phyloP scores from a whole-genome alignment of 1,139 yeast genomes.

The Yamadazyma diospyri region DNA sequence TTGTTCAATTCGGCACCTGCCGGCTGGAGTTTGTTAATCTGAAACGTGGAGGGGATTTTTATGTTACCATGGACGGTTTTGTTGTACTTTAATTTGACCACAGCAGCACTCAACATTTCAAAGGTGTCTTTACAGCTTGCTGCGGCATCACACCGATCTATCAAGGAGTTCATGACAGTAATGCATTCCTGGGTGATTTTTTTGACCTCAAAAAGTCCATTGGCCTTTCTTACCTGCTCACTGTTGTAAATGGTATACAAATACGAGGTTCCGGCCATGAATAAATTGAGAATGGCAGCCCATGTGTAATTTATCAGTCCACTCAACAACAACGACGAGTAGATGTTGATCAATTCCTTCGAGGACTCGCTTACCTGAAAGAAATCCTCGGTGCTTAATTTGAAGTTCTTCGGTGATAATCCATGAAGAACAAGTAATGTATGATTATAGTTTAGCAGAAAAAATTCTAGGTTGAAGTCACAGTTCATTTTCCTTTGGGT shows the following conservation, averaged over 20 bases:
- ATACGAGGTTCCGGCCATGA: conserved; percentile 86
- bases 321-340: conserved; percentile 51
- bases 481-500: conserved; percentile 64
- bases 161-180: conserved; percentile 56
- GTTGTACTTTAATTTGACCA: conserved; percentile 58
- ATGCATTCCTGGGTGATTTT: conserved; percentile 55
- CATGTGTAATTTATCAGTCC: conserved; percentile 79
- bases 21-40: conserved; percentile 25
- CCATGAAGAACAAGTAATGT: conserved; percentile 73
- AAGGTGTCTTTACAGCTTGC: conserved; percentile 66
- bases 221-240: conserved; percentile 45
- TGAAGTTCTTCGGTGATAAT: conserved; percentile 64
- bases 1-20: conserved; percentile 34
- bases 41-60: conserved; percentile 9
- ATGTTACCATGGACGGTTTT: conserved; percentile 30
- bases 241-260: conserved; percentile 73
- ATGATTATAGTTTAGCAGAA: conserved; percentile 74
- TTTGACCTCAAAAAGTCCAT: conserved; percentile 52
- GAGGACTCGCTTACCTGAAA: conserved; percentile 61
- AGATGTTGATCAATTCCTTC: conserved; percentile 61
- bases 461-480: conserved; percentile 65
- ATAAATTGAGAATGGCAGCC: conserved; percentile 88
- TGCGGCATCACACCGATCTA: conserved; percentile 79
- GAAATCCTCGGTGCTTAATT: conserved; percentile 52
- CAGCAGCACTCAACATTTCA: conserved; percentile 69